phyloP scores from a whole-genome alignment of 2,329 filamentous ascomycete genomes.

The Ophiostoma novo-ulmi region DNA sequence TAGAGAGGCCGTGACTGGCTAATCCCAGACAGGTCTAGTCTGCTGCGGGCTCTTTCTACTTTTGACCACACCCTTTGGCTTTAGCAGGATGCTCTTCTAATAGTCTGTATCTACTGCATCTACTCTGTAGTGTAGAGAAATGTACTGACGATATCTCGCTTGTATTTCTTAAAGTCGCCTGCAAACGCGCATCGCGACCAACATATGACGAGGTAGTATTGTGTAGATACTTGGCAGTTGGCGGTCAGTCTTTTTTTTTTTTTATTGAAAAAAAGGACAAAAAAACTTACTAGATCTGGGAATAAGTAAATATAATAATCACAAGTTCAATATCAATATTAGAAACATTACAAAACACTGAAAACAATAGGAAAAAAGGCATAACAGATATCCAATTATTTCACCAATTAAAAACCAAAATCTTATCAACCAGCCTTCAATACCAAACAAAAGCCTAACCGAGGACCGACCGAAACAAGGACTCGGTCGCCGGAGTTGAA shows the following conservation, averaged over 20 bases:
- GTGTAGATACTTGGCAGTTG: neutral
- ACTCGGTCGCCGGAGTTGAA: conserved; percentile 3
- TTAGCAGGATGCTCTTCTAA: neutral
- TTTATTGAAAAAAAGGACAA: too few species aligned
- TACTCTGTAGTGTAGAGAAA: neutral
- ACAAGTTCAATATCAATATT: too few species aligned
- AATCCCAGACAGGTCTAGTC: conserved; percentile 18
- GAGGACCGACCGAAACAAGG: neutral
- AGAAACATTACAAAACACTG: too few species aligned
- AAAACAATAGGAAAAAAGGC: too few species aligned
- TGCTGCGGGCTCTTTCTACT: conserved; percentile 19
- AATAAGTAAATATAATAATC: neutral
- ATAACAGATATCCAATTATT: neutral
- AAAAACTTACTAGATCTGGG: too few species aligned
- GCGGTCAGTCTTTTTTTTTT: neutral
- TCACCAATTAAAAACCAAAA: too few species aligned
- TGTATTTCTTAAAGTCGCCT: neutral
- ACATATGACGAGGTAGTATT: neutral
- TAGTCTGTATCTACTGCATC: neutral
- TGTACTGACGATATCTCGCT: neutral
- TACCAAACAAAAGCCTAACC: neutral
- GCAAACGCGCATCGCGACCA: neutral
- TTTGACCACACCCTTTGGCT: conserved; percentile 11
- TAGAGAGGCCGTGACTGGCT: conserved; percentile 11
- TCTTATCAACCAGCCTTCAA: neutral